These are phyloP conservation scores for Trichoderma atrobrunneum DNA, from an alignment of 2,329 filamentous ascomycete species.

Conservation along the genomic window DNA sequence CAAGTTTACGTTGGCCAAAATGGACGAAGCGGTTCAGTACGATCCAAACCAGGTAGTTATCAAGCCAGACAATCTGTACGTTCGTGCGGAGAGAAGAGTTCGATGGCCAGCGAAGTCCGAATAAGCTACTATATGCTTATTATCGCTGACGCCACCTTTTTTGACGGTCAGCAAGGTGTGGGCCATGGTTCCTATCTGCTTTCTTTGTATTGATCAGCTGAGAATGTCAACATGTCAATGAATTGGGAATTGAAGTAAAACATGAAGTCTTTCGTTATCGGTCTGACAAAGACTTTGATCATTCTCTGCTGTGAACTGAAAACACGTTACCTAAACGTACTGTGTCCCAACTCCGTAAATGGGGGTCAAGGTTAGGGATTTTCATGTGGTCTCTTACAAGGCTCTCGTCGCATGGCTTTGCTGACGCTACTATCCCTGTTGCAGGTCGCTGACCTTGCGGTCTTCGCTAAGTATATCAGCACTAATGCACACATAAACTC, in stretches of 20 bases:
- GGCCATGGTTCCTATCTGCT: not conserved
- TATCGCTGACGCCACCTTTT: not conserved
- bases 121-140: not conserved
- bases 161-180: not conserved
- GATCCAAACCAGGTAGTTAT: slow-evolving; percentile 60
- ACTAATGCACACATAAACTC: not conserved
- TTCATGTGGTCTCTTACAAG: not conserved
- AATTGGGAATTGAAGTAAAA: not conserved
- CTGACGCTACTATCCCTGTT: not conserved
- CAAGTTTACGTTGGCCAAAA: slow-evolving; percentile 47
- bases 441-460: not conserved
- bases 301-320: not conserved
- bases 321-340: not conserved
- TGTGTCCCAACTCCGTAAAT: not conserved
- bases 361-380: not conserved
- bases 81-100: slow-evolving; percentile 46
- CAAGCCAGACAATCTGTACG: slow-evolving; percentile 37
- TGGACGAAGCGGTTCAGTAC: slow-evolving; percentile 50
- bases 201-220: not conserved
- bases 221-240: not conserved
- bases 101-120: slow-evolving; percentile 42
- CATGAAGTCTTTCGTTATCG: not conserved
- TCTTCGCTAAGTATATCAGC: not conserved
- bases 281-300: not conserved
- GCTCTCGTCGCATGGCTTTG: not conserved